Conservation (phyloP, 352 stramenopile genomes). For the Globisporangium cederbergense region DNA sequence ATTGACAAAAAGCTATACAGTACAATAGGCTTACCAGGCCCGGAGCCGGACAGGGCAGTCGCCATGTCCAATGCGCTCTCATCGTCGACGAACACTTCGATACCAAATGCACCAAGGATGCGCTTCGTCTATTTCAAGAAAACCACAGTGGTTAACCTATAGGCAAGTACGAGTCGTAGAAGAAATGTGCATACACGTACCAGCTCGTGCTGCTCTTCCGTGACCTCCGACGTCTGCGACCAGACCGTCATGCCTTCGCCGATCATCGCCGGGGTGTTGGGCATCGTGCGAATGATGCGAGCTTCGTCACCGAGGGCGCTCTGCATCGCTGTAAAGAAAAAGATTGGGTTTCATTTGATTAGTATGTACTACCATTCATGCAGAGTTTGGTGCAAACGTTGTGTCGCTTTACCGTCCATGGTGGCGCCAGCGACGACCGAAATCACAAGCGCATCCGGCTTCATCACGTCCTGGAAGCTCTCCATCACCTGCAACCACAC, state of each 20-base stretch:
- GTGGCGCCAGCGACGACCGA: slow-evolving; percentile 84
- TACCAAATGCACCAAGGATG: slow-evolving; percentile 89
- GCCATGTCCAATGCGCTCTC: slow-evolving; percentile 95
- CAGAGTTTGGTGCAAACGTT: neutral
- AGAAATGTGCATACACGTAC: slow-evolving; percentile 16
- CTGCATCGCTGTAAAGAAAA: slow-evolving; percentile 35
- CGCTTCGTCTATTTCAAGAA: slow-evolving; percentile 51
- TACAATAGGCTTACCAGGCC: slow-evolving; percentile 41
- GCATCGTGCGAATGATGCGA: slow-evolving; percentile 92
- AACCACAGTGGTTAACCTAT: neutral
- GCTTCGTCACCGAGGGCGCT: slow-evolving; percentile 51
- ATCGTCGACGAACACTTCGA: slow-evolving; percentile 93
- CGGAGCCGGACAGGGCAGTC: slow-evolving; percentile 91
- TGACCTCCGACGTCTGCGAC: slow-evolving; percentile 76
- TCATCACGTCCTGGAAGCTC: slow-evolving; percentile 53
- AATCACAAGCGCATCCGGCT: slow-evolving; percentile 63
- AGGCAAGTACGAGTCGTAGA: neutral
- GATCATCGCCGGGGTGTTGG: slow-evolving; percentile 95
- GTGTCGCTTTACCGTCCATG: slow-evolving; percentile 41
- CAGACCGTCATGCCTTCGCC: slow-evolving; percentile 95
- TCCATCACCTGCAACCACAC: slow-evolving; percentile 41
- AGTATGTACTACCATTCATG: neutral
- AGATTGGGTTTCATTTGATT: neutral
- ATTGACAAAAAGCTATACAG: too few relatives aligned
- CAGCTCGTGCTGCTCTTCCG: slow-evolving; percentile 64